These are phyloP conservation scores for Helianthus tuberosus DNA, from an alignment of 129 eudicot genomes.

Conservation along the genomic window DNA sequence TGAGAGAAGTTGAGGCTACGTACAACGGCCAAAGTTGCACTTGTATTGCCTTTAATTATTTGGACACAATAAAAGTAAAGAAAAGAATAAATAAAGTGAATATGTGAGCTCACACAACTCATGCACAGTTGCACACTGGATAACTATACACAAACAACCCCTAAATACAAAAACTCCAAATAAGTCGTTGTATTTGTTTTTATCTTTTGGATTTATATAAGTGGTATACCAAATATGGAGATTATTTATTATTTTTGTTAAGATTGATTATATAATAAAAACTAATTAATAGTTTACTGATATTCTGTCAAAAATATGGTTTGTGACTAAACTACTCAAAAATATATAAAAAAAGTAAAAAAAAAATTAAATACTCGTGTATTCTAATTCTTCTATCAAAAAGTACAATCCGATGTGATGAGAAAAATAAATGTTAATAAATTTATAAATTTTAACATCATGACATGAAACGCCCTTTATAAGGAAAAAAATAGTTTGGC, in stretches of 20 bases:
- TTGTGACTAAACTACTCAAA: too few relatives aligned
- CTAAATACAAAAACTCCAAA: background rate
- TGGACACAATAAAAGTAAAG: constrained; percentile 28
- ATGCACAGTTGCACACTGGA: constrained; percentile 28
- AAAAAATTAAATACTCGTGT: too few relatives aligned
- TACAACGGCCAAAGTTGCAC: constrained; percentile 44
- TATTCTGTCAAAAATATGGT: too few relatives aligned
- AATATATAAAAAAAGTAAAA: too few relatives aligned
- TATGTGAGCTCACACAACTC: constrained; percentile 38
- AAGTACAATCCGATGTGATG: too few relatives aligned
- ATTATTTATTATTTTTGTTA: background rate
- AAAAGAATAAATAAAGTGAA: constrained; percentile 39
- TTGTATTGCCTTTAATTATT: constrained; percentile 34
- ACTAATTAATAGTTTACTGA: background rate
- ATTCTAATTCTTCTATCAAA: too few relatives aligned
- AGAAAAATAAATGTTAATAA: too few relatives aligned
- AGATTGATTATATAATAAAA: background rate
- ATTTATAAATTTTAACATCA: too few relatives aligned
- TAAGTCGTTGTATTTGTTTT: background rate
- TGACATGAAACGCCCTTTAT: too few relatives aligned
- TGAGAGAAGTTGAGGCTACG: constrained; percentile 13
- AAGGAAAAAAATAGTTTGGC: too few relatives aligned
- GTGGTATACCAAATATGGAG: background rate
- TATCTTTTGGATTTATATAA: background rate
- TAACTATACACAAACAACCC: constrained; percentile 21